Evolutionary conservation across 2,329 filamentous ascomycete genomes (phyloP), one percentile per base, ranked within the genome.

Genomic region (Fusarium proliferatum): DNA sequence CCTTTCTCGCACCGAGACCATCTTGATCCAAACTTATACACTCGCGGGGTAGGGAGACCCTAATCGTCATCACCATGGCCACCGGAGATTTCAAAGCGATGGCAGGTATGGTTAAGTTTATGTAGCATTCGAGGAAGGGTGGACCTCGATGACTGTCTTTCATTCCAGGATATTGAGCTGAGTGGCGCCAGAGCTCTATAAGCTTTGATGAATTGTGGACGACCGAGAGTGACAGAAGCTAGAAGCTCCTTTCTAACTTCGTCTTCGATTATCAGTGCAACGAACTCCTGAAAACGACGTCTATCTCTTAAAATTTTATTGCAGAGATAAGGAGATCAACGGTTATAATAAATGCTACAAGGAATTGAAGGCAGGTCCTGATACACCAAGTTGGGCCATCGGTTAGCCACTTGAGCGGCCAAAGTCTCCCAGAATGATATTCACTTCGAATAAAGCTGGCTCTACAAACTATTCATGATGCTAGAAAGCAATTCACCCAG

Each of bases 351-450:
- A n/a, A 21, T 4, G 0, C 21, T 3, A 16, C 19, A 30, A 21
- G 9, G 4, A 48, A 21, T 30, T 30, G 45, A 21, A 21, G 23
- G 0, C 5, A 21, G 11, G 0, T 3, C 17, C 23, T 4, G 23
- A 19, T 19, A 26, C 1, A 26, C 10, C 4, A 0, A 0, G 42
- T 1, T 26, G 16, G 7, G 2, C 39, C 12, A n/a, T 15, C 0
- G 39, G 7, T 9, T 4, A 6, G 21, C 5, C 7, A 9, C 39
- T n/a, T 15, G 12, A 41, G 21, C 5, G 8, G 13, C 13, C 0
- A 13, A 15, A 5, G 12, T 26, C 16, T 13, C 6, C 23, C 2
- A 19, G 10, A 19, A 23, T 10, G 0, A 42, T 6, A 10, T 45
- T 45, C 11, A 45, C 3, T 0, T 4, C 3, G 19, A 13, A 26